A percentile compares a stretch with the other conserved stretches of the same genome.
These are phyloP conservation scores for Leishmania aethiopica DNA, from an alignment of 208 protist genomes.

Conservation along the genomic window DNA sequence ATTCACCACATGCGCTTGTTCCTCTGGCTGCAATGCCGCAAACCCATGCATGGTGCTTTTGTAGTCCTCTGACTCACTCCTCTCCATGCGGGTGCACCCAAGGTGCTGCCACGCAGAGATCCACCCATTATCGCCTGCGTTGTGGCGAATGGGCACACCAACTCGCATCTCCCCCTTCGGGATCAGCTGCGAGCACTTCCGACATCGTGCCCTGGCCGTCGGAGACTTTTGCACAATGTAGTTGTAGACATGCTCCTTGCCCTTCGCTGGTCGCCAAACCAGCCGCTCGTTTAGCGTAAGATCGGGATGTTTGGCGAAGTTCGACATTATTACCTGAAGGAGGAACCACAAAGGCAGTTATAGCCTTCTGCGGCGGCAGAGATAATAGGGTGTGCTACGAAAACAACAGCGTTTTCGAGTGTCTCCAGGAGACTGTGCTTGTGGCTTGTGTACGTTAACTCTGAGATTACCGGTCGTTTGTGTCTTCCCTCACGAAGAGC, in stretches of 20 bases:
- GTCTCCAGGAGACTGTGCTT: background rate
- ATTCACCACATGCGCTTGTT: constrained; percentile 62
- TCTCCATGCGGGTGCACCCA: constrained; percentile 65
- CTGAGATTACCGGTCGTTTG: background rate
- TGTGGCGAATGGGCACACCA: constrained; percentile 83
- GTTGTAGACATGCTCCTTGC: constrained; percentile 51
- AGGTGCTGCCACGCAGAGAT: constrained; percentile 92
- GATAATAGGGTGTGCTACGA: no score
- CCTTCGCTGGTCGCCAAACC: constrained; percentile 56
- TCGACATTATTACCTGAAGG: constrained; percentile 43
- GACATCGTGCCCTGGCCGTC: constrained; percentile 72
- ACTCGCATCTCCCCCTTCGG: constrained; percentile 78
- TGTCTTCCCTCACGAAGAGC: background rate
- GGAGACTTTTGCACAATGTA: constrained; percentile 76
- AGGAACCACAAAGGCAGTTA: background rate
- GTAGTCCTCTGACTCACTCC: constrained; percentile 30
- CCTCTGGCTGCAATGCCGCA: constrained; percentile 35
- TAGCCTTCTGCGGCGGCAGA: background rate
- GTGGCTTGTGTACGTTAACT: background rate
- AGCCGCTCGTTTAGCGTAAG: constrained; percentile 73
- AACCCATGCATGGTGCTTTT: constrained; percentile 54
- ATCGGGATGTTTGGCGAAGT: constrained; percentile 50
- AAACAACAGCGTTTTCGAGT: background rate
- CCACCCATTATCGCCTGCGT: constrained; percentile 81
- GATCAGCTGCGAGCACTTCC: constrained; percentile 87